These are phyloP conservation scores for Dichotomocladium elegans DNA, from an alignment of 371 early-diverging fungal genomes.

Conservation along the genomic window DNA sequence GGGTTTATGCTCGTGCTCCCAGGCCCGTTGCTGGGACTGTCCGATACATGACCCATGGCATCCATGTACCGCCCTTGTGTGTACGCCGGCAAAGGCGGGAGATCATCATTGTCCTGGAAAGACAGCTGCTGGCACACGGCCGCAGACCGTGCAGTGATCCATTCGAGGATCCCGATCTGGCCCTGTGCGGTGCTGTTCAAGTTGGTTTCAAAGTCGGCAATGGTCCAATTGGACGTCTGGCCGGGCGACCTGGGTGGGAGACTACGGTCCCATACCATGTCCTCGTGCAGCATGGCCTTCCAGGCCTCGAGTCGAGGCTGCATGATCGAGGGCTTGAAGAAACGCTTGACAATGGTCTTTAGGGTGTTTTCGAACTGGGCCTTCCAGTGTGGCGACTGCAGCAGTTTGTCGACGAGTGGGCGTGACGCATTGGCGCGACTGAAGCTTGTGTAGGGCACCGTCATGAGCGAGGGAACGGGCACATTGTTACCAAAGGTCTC, in stretches of 20 bases:
- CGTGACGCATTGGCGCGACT: constrained; percentile 29
- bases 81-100: constrained; percentile 32
- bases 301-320: constrained; percentile 45
- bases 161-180: constrained; percentile 20
- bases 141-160: constrained; percentile 23
- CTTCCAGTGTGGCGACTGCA: constrained; percentile 32
- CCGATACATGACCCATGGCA: neutral
- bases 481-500: constrained; percentile 43
- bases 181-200: constrained; percentile 21
- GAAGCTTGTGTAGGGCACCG: constrained; percentile 34
- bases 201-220: constrained; percentile 38
- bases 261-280: constrained; percentile 47
- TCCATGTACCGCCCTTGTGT: constrained; percentile 14
- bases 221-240: constrained; percentile 26
- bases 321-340: constrained; percentile 49
- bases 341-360: constrained; percentile 46
- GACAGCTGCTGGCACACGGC: constrained; percentile 26
- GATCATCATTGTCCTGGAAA: constrained; percentile 32
- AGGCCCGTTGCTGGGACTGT: no score
- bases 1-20: no score
- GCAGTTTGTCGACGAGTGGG: constrained; percentile 31
- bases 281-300: constrained; percentile 45
- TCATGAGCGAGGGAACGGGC: neutral
- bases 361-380: constrained; percentile 41
- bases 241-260: constrained; percentile 42